Conservation (phyloP, 306 rosid species). For the Oxytropis ochrocephala region DNA sequence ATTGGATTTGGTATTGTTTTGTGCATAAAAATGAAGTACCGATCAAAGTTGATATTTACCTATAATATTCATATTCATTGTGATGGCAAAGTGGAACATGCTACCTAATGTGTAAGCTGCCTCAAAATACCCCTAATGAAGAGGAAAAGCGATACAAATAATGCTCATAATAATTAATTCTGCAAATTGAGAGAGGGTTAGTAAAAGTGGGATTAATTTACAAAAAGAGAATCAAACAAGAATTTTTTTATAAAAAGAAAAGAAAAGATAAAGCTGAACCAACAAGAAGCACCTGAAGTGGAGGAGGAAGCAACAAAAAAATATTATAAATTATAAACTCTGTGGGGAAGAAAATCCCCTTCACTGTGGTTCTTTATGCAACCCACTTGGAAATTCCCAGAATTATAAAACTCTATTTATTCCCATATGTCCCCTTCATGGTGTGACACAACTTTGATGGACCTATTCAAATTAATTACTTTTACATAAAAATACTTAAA, state of each 20-base stretch:
- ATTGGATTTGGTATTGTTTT: background rate
- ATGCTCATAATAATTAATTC: constrained; percentile 4
- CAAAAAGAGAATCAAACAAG: background rate
- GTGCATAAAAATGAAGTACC: background rate
- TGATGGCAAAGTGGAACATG: constrained; percentile 56
- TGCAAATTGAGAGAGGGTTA: background rate
- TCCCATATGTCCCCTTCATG: too few species aligned
- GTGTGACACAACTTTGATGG: too few species aligned
- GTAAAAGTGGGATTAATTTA: constrained; percentile 1
- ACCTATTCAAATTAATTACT: too few species aligned
- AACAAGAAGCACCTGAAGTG: constrained; percentile 40
- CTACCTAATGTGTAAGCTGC: constrained; percentile 41
- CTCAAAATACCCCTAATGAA: constrained; percentile 16
- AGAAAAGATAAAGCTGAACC: background rate
- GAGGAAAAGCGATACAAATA: background rate
- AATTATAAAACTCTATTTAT: background rate
- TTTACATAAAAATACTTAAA: too few species aligned
- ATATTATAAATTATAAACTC: background rate
- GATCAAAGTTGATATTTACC: background rate
- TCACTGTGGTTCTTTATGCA: background rate
- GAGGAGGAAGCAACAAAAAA: constrained; percentile 27
- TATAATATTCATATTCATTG: constrained; percentile 17
- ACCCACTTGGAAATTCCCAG: background rate
- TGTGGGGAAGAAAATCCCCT: background rate
- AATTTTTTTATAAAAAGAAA: background rate